Evolutionary conservation across 2,329 filamentous ascomycete species (phyloP).

Genomic region (Microcyclospora tardicrescens): DNA sequence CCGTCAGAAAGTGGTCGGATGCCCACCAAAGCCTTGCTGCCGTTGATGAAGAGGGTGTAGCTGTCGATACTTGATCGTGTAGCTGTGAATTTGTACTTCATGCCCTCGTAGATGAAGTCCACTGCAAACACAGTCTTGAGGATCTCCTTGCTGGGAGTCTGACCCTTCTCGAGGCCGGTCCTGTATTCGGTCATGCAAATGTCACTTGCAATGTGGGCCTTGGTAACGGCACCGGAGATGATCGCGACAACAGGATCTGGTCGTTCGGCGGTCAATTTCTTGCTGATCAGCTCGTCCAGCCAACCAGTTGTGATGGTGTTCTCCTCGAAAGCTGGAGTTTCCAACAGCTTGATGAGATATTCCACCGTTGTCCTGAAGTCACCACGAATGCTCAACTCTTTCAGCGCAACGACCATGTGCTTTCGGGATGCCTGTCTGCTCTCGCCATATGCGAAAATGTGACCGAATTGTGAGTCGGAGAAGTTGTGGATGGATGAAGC

Average conservation of each 20-base stretch:
- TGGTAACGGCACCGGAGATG: slow-evolving; percentile 85
- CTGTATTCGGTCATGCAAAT: slow-evolving; percentile 76
- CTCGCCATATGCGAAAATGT: slow-evolving; percentile 98
- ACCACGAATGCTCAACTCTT: slow-evolving; percentile 98
- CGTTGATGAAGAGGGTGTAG: slow-evolving; percentile 98
- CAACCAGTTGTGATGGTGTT: slow-evolving; percentile 99
- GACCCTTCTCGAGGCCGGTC: slow-evolving; percentile 83
- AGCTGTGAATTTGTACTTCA: slow-evolving; percentile 94
- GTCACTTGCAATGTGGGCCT: slow-evolving; percentile 91
- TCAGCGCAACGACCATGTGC: slow-evolving; percentile 97
- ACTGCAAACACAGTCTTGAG: slow-evolving; percentile 95
- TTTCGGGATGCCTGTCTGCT: slow-evolving; percentile 92
- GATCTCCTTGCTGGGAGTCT: slow-evolving; percentile 91
- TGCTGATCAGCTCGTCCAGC: slow-evolving; percentile 96
- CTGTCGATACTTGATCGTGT: slow-evolving; percentile 84
- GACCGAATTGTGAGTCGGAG: slow-evolving; percentile 96
- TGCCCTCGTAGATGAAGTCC: slow-evolving; percentile 97
- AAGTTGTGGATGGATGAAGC: slow-evolving; percentile 97
- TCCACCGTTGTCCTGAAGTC: slow-evolving; percentile 98
- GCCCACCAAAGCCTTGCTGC: slow-evolving; percentile 87
- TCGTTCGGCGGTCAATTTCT: slow-evolving; percentile 90
- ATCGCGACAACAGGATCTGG: slow-evolving; percentile 91
- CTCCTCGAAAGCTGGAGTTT: slow-evolving; percentile 95
- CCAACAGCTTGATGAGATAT: slow-evolving; percentile 95
- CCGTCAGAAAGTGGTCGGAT: slow-evolving; percentile 88